Percentiles rank a stretch among this genome's conserved stretches.
Evolutionary conservation across 179 eudicot species (phyloP).

Genomic region (Kewa caespitosa): DNA sequence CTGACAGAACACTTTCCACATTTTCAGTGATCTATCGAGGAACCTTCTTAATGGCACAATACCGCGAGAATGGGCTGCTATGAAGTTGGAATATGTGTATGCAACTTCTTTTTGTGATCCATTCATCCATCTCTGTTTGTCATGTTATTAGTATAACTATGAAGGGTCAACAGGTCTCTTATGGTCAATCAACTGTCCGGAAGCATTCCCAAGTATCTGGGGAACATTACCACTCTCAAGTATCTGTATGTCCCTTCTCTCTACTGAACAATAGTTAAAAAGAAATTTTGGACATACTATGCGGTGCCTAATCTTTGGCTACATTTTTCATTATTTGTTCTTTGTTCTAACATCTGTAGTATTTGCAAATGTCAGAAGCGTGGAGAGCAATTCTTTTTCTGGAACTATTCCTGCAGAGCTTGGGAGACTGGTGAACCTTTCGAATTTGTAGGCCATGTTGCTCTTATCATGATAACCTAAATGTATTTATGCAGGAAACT

Average conservation of each 20-base stretch:
- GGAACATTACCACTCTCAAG: conserved; percentile 41
- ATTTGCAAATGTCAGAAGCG: conserved; percentile 34
- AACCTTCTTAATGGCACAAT: conserved; percentile 41
- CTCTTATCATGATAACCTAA: background rate
- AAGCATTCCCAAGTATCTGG: conserved; percentile 47
- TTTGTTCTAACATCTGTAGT: background rate
- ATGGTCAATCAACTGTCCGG: conserved; percentile 51
- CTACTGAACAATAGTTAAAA: background rate
- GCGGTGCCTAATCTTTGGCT: background rate
- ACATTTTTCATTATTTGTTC: too few species aligned
- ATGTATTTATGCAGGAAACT: background rate
- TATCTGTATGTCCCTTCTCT: conserved; percentile 34
- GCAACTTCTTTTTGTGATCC: conserved; percentile 22
- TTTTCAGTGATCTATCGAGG: conserved; percentile 39
- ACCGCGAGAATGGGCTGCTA: conserved; percentile 51
- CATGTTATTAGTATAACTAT: background rate
- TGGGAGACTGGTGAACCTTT: conserved; percentile 43
- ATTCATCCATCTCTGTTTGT: background rate
- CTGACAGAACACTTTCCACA: conserved; percentile 1
- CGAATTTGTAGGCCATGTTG: conserved; percentile 32
- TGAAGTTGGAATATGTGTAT: conserved; percentile 46
- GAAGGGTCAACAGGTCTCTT: conserved; percentile 36
- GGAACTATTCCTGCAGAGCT: conserved; percentile 63
- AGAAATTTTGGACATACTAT: background rate
- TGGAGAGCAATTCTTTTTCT: conserved; percentile 55